Evolutionary conservation across 2,329 filamentous ascomycete species (phyloP), one percentile per base, ranked within the genome.

Genomic region (Diaporthe ampelina): DNA sequence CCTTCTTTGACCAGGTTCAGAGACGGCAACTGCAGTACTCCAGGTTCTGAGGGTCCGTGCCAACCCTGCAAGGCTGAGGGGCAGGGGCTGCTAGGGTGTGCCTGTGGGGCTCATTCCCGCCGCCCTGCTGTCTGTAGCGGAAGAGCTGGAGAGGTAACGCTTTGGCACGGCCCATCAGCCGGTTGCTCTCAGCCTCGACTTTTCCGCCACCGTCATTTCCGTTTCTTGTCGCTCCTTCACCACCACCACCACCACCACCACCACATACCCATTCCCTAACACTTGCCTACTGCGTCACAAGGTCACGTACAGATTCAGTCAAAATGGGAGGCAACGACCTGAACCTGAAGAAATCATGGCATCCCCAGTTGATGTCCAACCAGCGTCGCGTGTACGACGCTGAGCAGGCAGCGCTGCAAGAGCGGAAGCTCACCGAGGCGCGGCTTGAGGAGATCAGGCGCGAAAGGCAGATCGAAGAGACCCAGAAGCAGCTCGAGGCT

Each of bases 261-360:
- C 40, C 10, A n/a, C n/a, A n/a, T n/a, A n/a, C n/a, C n/a, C n/a
- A n/a, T n/a, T n/a, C n/a, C n/a, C n/a, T n/a, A n/a, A n/a, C n/a
- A n/a, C n/a, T 21, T 32, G 26, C 48, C 54, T 0, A 24, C 48
- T 35, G 32, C 69, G 56, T 26, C 65, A 32, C 32, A 35, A 70
- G 52, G 24, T 13, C 29, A 15, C 29, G 19, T 17, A 17, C 19
- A n/a, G 9, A 50, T n/a, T 1, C 10, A 40, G 83, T 79, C 86
- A 93, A 85, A 77, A 98, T 97, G 94, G 95, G 95, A 82, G 83
- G 84, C 86, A 95, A 95, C 82, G 95, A 98, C 89, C 91, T 99
- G 81, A 98, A 98, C 81, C 86, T 97, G 79, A 98, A 98, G 86
- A 95, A 95, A 85, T 94, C 94, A 88, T 99, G 96, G 92, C 96